Evolutionary conservation across 768 basidiomycete genomes (phyloP).

Genomic region (Cantharellus anzutake): DNA sequence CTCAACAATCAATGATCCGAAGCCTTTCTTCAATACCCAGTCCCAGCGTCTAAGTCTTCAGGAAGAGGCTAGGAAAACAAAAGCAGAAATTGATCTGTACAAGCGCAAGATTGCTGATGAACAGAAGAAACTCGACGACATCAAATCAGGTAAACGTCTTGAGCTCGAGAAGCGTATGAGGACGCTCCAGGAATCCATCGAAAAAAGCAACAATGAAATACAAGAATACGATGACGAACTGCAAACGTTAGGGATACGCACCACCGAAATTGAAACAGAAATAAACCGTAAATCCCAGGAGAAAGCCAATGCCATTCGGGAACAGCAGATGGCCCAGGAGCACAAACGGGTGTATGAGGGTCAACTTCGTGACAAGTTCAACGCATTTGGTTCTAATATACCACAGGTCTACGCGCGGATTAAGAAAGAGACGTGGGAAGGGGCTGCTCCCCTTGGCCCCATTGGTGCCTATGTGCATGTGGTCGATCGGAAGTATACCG

Average conservation of each 20-base stretch:
- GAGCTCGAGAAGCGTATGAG: neutral
- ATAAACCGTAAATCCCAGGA: neutral
- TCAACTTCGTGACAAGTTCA: constrained; percentile 14
- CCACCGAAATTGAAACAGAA: neutral
- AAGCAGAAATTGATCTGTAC: neutral
- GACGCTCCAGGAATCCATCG: neutral
- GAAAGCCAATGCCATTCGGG: neutral
- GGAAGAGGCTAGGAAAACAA: neutral
- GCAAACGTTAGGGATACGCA: neutral
- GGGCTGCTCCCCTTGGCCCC: constrained; percentile 65
- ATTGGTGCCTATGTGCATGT: constrained; percentile 63
- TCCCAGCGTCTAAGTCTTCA: neutral
- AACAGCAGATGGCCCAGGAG: neutral
- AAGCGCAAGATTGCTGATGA: constrained; percentile 22
- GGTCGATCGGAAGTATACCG: constrained; percentile 47
- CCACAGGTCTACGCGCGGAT: constrained; percentile 30
- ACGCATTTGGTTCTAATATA: constrained; percentile 27
- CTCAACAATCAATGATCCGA: no score
- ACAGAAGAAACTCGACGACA: constrained; percentile 22
- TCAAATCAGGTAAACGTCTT: constrained; percentile 19
- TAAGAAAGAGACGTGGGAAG: constrained; percentile 39
- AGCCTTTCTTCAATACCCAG: neutral
- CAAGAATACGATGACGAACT: neutral
- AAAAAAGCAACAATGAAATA: neutral
- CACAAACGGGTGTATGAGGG: neutral